These are phyloP conservation scores for Cyclotella atomus DNA, from an alignment of 108 stramenopile species.

Conservation along the genomic window DNA sequence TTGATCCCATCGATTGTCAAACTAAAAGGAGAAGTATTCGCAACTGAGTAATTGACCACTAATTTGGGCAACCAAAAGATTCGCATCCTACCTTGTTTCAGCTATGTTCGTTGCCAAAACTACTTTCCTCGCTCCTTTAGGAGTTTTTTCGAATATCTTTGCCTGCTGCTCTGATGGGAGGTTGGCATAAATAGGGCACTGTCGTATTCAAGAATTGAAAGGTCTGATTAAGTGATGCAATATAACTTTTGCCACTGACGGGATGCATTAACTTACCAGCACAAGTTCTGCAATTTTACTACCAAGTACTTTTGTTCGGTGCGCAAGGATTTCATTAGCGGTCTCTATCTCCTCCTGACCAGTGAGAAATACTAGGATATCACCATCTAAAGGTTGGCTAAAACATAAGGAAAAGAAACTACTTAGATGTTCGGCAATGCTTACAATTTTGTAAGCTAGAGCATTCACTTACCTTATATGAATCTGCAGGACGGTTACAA, in stretches of 20 bases:
- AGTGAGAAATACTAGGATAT: slow-evolving; percentile 97
- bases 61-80: too few species aligned
- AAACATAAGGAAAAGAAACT: background rate
- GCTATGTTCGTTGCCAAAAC: slow-evolving; percentile 99
- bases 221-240: too few species aligned
- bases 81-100: slow-evolving; percentile 67
- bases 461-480: slow-evolving; percentile 64
- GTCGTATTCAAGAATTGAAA: too few species aligned
- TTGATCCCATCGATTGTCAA: slow-evolving; percentile 99
- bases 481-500: slow-evolving; percentile 97
- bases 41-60: too few species aligned
- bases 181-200: slow-evolving; percentile 97
- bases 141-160: slow-evolving; percentile 98
- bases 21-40: too few species aligned
- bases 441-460: too few species aligned
- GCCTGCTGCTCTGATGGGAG: slow-evolving; percentile 98
- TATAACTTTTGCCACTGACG: background rate
- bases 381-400: slow-evolving; percentile 95
- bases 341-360: slow-evolving; percentile 90
- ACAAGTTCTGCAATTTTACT: slow-evolving; percentile 95
- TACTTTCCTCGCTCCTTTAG: slow-evolving; percentile 94
- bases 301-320: slow-evolving; percentile 88
- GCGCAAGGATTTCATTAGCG: slow-evolving; percentile 90
- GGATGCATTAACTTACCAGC: slow-evolving; percentile 36
- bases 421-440: too few species aligned